phyloP scores from a whole-genome alignment of 1,284 basidiomycete genomes.

The Taiwanofungus camphoratus region DNA sequence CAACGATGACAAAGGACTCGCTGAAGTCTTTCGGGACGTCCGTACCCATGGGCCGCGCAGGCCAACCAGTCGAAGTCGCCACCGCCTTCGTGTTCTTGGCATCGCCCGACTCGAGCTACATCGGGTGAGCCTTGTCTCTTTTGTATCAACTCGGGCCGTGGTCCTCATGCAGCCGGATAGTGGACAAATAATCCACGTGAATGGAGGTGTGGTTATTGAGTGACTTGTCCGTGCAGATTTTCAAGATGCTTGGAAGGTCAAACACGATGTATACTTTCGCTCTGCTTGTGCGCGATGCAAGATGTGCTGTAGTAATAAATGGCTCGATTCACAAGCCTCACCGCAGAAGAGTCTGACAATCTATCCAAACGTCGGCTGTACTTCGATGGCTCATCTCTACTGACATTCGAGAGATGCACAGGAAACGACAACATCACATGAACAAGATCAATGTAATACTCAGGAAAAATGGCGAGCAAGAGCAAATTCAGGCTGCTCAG shows the following conservation, averaged over 20 bases:
- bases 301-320: too few relatives aligned
- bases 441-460: too few relatives aligned
- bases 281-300: too few relatives aligned
- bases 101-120: slow-evolving; percentile 46
- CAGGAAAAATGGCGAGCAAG: too few relatives aligned
- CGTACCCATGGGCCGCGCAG: slow-evolving; percentile 44
- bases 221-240: slow-evolving; percentile 9
- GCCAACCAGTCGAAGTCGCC: slow-evolving; percentile 52
- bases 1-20: slow-evolving; percentile 43
- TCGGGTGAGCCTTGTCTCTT: slow-evolving; percentile 29
- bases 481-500: not conserved
- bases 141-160: not conserved
- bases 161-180: slow-evolving; percentile 15
- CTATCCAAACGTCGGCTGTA: too few relatives aligned
- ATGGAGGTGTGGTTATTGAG: slow-evolving; percentile 33
- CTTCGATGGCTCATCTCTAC: too few relatives aligned
- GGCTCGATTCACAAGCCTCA: too few relatives aligned
- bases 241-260: not conserved
- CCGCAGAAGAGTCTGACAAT: too few relatives aligned
- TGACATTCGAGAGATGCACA: too few relatives aligned
- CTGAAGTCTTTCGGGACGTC: slow-evolving; percentile 38
- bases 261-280: slow-evolving; percentile 6
- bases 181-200: slow-evolving; percentile 34
- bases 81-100: slow-evolving; percentile 50
- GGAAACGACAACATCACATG: too few relatives aligned